These are phyloP conservation scores for Colletotrichum coccodes DNA, from an alignment of 2,329 filamentous ascomycete genomes.

Conservation along the genomic window DNA sequence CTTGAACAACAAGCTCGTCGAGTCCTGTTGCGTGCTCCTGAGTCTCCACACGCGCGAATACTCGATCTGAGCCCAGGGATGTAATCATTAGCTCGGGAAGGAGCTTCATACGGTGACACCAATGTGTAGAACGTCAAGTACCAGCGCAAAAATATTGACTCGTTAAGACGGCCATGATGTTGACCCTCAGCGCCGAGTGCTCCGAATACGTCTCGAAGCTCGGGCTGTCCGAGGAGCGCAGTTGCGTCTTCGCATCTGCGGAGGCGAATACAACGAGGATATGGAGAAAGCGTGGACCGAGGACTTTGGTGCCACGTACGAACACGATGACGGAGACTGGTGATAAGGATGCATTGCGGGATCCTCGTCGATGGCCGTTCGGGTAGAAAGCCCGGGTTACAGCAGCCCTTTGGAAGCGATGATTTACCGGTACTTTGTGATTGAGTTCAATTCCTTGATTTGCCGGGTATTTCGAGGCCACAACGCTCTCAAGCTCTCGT, in stretches of 20 bases:
- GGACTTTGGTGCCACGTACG: background rate
- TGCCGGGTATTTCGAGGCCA: too few relatives aligned
- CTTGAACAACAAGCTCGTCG: background rate
- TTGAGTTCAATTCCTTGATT: too few relatives aligned
- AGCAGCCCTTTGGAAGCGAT: too few relatives aligned
- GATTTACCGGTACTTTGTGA: too few relatives aligned
- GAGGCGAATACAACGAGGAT: background rate
- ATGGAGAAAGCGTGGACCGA: background rate
- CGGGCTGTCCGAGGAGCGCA: background rate
- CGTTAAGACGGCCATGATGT: background rate
- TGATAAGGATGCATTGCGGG: background rate
- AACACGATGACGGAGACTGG: background rate
- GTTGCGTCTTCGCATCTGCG: too few relatives aligned
- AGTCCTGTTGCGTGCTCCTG: background rate
- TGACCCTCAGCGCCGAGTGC: background rate
- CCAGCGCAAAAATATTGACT: background rate
- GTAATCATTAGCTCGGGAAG: background rate
- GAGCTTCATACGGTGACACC: background rate
- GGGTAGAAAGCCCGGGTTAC: too few relatives aligned
- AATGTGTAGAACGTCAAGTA: background rate
- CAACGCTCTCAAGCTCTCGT: too few relatives aligned
- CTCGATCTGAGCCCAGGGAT: background rate
- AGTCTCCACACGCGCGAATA: background rate
- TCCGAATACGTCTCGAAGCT: background rate
- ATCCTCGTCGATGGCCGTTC: too few relatives aligned